phyloP scores from a whole-genome alignment of 768 basidiomycete species.

The Tylopilus rubrobrunneus region DNA sequence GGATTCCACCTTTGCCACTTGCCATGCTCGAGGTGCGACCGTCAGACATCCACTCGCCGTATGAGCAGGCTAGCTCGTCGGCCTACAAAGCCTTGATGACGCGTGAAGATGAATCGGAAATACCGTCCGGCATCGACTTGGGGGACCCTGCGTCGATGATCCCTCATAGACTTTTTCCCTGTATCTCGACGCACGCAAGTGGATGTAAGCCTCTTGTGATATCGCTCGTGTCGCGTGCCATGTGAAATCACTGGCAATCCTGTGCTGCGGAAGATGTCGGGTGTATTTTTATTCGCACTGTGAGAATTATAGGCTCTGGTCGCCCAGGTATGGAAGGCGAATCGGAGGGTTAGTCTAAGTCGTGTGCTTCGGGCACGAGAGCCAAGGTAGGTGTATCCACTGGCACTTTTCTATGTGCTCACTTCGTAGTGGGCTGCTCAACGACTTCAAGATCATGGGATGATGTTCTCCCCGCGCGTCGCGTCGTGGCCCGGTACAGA shows the following conservation, averaged over 20 bases:
- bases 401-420: too few species aligned
- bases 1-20: slow-evolving; percentile 1
- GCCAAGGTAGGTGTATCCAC: too few species aligned
- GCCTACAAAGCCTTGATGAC: not conserved
- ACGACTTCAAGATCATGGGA: too few species aligned
- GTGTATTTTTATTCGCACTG: too few species aligned
- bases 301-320: too few species aligned
- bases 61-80: not conserved
- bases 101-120: not conserved
- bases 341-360: too few species aligned
- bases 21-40: slow-evolving; percentile 5
- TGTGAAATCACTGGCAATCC: not conserved
- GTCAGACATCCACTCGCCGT: slow-evolving; percentile 2
- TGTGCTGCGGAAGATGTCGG: not conserved
- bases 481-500: too few species aligned
- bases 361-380: too few species aligned
- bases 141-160: slow-evolving; percentile 5
- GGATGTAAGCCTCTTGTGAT: not conserved
- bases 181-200: not conserved
- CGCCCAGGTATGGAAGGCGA: too few species aligned
- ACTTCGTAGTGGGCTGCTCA: too few species aligned
- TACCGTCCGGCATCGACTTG: not conserved
- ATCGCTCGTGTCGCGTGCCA: not conserved
- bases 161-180: slow-evolving; percentile 19
- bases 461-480: too few species aligned